Conservation (phyloP, 1,284 basidiomycete species). For the Mycosarcoma mackinlayi region DNA sequence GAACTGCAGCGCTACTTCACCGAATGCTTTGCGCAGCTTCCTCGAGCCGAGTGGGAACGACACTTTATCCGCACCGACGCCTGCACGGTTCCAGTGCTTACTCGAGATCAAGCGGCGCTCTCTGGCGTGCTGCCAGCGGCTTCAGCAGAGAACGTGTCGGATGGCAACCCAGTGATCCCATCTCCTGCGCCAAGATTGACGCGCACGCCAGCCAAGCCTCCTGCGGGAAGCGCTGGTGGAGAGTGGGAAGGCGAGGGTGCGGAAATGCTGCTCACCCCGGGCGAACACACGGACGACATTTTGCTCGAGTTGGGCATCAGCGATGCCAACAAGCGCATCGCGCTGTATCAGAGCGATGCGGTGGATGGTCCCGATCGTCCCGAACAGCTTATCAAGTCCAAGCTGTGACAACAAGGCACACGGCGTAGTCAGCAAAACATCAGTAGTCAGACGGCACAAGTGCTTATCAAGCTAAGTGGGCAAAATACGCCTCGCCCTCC, state of each 20-base stretch:
- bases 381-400: conserved; percentile 33
- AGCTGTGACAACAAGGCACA: conserved; percentile 23
- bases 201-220: conserved; percentile 60
- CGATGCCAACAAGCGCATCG: conserved; percentile 27
- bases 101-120: conserved; percentile 59
- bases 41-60: conserved; percentile 78
- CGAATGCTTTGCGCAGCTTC: conserved; percentile 75
- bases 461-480: too few relatives aligned
- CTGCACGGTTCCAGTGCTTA: conserved; percentile 79
- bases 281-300: conserved; percentile 63
- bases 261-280: conserved; percentile 59
- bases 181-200: conserved; percentile 59
- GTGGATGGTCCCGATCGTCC: conserved; percentile 53
- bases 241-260: conserved; percentile 32
- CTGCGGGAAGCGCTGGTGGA: conserved; percentile 42
- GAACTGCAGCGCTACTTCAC: conserved; percentile 74
- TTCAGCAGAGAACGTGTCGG: conserved; percentile 22
- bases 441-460: too few relatives aligned
- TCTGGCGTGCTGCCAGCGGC: conserved; percentile 42
- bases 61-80: conserved; percentile 80
- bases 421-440: too few relatives aligned
- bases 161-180: conserved; percentile 59
- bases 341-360: conserved; percentile 42
- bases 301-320: conserved; percentile 50
- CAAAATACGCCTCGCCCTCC: too few relatives aligned